Conservation (phyloP, 352 stramenopile genomes). For the Blastocystis sp. region DNA sequence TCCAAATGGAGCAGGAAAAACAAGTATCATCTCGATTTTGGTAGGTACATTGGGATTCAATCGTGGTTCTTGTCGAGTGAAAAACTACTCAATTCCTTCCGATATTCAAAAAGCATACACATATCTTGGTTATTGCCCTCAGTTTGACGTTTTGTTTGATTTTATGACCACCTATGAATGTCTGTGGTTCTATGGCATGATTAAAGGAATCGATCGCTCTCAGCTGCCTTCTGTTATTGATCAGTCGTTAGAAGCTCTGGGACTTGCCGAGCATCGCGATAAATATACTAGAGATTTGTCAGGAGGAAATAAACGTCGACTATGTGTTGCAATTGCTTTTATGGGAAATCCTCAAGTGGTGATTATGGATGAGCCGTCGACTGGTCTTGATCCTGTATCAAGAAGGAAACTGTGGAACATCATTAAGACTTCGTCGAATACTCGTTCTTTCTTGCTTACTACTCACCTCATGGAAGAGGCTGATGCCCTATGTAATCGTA, state of each 20-base stretch:
- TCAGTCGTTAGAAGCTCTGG: not conserved
- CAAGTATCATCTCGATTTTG: constrained; percentile 74
- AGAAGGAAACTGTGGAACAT: constrained; percentile 85
- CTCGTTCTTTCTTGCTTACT: constrained; percentile 77
- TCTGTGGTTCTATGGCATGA: constrained; percentile 82
- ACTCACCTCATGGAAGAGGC: constrained; percentile 92
- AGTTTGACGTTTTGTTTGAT: constrained; percentile 89
- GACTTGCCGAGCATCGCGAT: constrained; percentile 9
- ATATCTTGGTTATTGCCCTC: constrained; percentile 87
- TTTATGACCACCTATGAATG: constrained; percentile 88
- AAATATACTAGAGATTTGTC: constrained; percentile 68
- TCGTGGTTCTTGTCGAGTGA: constrained; percentile 69
- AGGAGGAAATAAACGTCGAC: constrained; percentile 87
- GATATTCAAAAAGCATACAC: constrained; percentile 69
- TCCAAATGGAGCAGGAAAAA: constrained; percentile 71
- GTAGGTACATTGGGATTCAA: constrained; percentile 63
- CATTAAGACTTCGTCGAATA: constrained; percentile 69
- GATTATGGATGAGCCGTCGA: constrained; percentile 89
- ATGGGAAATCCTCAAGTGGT: constrained; percentile 81
- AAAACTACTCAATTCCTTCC: constrained; percentile 74
- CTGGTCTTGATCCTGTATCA: constrained; percentile 85
- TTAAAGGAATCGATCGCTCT: constrained; percentile 76
- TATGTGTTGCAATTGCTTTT: constrained; percentile 86
- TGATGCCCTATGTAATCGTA: constrained; percentile 84
- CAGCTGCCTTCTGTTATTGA: not conserved